Evolutionary conservation across 495 filamentous ascomycete species (phyloP), one percentile per base, ranked within the genome.

Genomic region (Entonaema liquescens): DNA sequence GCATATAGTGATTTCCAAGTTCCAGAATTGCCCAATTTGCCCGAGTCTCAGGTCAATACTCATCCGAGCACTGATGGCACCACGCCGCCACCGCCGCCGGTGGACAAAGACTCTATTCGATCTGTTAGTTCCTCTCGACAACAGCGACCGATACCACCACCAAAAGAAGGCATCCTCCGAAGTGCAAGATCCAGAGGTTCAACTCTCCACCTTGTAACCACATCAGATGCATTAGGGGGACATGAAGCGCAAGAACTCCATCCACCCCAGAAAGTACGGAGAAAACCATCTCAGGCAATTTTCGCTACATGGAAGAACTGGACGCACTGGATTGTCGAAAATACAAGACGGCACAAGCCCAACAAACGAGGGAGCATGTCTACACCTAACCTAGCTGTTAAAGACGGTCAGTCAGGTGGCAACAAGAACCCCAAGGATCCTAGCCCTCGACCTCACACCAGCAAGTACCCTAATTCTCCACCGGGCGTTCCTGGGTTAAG

Each of bases 161-260:
- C 93, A 1, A 97, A 97, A 78, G 94, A 97, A 73, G 84, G 86
- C 7, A 79, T 84, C 11, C 59, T 87, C 29, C 79, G 86, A 74
- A 86, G 85, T 57, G 86, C 89, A 60, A 83, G 89, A 62, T 92
- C 90, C 35, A 82, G 91, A 50, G 89, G 90, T 26, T 96, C 92
- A 73, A 93, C 90, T 65, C 84, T 96, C 21, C 92, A 95, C 74
- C 87, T 93, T 17, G 91, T 94, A 53, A 89, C 91, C 11, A 90
- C 89, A 0, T 80, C 79, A 52, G 83, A 83, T 36, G 81, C 78
- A 4, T 58, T 85, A 23, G 77, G 66, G 12, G 49, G 63, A 23
- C 77, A 69, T 50, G 70, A 70, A 40, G 49, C 44, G 28, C 77
- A 77, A 54, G 63, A 74, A 23, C 63, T 74, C 1, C 71, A 57